Percentiles rank a stretch among this genome's conserved stretches.
phyloP scores from a whole-genome alignment of 352 stramenopile genomes.

The Discostella stelligera region DNA sequence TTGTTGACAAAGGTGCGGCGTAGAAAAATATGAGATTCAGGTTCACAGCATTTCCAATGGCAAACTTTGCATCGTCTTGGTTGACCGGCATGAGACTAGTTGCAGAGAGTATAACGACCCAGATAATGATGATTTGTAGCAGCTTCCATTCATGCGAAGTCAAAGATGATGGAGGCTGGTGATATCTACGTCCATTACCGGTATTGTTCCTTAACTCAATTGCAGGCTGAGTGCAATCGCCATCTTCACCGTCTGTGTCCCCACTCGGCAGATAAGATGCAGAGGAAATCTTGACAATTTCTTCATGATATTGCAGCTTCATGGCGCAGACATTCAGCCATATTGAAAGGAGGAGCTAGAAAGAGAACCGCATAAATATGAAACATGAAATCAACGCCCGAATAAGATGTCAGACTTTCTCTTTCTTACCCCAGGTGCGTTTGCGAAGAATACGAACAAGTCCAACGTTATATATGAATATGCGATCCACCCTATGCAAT shows the following conservation, averaged over 20 bases:
- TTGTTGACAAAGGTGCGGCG: conserved; percentile 43
- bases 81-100: conserved; percentile 26
- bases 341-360: conserved; percentile 42
- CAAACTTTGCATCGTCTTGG: conserved; percentile 32
- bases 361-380: not conserved
- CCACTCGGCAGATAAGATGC: conserved; percentile 8
- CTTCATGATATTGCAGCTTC: conserved; percentile 54
- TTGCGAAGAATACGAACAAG: conserved; percentile 49
- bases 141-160: conserved; percentile 42
- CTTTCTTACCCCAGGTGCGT: conserved; percentile 29
- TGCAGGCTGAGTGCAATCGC: conserved; percentile 10
- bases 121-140: conserved; percentile 24
- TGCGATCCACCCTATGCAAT: conserved; percentile 43
- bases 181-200: not conserved
- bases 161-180: conserved; percentile 21
- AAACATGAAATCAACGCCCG: not conserved
- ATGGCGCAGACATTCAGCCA: conserved; percentile 51
- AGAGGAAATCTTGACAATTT: conserved; percentile 30
- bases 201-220: conserved; percentile 8
- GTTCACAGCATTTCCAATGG: conserved; percentile 39
- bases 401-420: not conserved
- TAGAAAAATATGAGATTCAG: conserved; percentile 52
- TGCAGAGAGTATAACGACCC: conserved; percentile 33
- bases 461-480: conserved; percentile 53
- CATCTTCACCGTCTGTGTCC: not conserved